Evolutionary conservation across 805 yeast genomes (phyloP), one percentile per base, ranked within the genome.

Genomic region (Spathaspora arborariae): DNA sequence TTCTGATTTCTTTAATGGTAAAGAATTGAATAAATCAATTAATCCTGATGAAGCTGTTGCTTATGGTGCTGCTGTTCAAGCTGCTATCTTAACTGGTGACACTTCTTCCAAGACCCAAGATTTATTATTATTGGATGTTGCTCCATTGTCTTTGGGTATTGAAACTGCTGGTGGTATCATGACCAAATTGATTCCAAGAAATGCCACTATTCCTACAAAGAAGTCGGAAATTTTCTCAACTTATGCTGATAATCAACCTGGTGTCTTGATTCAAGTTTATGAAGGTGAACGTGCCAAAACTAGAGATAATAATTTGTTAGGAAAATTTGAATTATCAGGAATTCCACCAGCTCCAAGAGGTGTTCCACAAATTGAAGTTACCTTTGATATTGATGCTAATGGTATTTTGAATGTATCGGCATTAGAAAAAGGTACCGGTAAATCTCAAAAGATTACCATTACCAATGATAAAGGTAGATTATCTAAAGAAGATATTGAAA

Each of bases 31-130:
- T 57, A 92, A 91, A 81, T 92, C 96, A 62, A 92, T 92, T 64
- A 92, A 92, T 79, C 98, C 99, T 54, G 99, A 92, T 76, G 99
- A 92, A 79, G 99, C 99, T 68, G 98, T 92, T 64, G 99, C 98
- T 39, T 92, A 84, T 62, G 99, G 99, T 81, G 98, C 98, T 51
- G 97, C 99, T 54, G 97, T 92, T 54, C 99, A 92, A 78, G 98
- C 96, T 48, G 98, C 98, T 78, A 95, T 92, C 58, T 77, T 92
- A 56, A 83, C 96, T 47, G 98, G 98, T 71, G 97, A 91, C 50
- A 66, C 72, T 45, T 68, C 73, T 20, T 62, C 70, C 21, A 66
- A 69, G 68, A 72, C 76, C 46, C 74, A 71, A 58, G 75, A 71
- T 61, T 66, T 72, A 56, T 62, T 92, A 54, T 77, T 90, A 63